Percentiles rank a stretch among this genome's conserved stretches.
Evolutionary conservation across 768 basidiomycete species (phyloP).

Genomic region (Auriscalpium orientale): DNA sequence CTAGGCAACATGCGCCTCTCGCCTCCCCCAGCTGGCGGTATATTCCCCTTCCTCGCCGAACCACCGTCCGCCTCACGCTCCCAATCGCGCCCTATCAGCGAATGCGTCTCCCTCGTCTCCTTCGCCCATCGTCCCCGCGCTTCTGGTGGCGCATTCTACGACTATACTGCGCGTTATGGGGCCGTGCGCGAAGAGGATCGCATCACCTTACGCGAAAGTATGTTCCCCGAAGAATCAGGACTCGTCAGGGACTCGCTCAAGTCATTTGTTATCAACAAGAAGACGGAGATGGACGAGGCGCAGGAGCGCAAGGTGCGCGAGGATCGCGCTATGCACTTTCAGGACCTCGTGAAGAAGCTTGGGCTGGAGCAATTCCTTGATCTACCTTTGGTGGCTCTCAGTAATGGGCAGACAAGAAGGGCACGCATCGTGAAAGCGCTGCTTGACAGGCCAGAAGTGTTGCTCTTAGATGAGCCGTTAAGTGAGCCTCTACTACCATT

Average conservation of each 20-base stretch:
- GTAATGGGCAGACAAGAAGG: conserved; percentile 86
- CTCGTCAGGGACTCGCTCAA: background rate
- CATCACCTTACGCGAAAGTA: conserved; percentile 63
- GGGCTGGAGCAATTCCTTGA: conserved; percentile 61
- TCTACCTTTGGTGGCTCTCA: conserved; percentile 75
- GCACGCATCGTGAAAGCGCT: conserved; percentile 79
- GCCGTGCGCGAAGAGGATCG: conserved; percentile 81
- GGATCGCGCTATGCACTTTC: conserved; percentile 32
- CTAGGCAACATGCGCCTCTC: conserved; percentile 64
- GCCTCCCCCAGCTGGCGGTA: conserved; percentile 57
- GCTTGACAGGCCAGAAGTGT: conserved; percentile 57
- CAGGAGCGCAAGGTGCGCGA: conserved; percentile 10
- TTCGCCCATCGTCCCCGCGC: conserved; percentile 55
- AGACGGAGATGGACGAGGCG: conserved; percentile 4
- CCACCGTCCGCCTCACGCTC: conserved; percentile 1
- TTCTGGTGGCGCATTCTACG: conserved; percentile 72
- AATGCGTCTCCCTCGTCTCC: conserved; percentile 49
- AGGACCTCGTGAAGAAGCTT: conserved; percentile 47
- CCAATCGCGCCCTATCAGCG: conserved; percentile 29
- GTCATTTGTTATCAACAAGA: conserved; percentile 2
- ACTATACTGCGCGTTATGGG: conserved; percentile 90
- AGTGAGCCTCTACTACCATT: conserved; percentile 39
- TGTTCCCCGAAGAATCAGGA: conserved; percentile 31
- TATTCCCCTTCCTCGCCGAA: conserved; percentile 66
- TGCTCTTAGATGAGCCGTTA: conserved; percentile 89